These are phyloP conservation scores for Dissophora ornata DNA, from an alignment of 192 early-diverging fungal species.

Conservation along the genomic window DNA sequence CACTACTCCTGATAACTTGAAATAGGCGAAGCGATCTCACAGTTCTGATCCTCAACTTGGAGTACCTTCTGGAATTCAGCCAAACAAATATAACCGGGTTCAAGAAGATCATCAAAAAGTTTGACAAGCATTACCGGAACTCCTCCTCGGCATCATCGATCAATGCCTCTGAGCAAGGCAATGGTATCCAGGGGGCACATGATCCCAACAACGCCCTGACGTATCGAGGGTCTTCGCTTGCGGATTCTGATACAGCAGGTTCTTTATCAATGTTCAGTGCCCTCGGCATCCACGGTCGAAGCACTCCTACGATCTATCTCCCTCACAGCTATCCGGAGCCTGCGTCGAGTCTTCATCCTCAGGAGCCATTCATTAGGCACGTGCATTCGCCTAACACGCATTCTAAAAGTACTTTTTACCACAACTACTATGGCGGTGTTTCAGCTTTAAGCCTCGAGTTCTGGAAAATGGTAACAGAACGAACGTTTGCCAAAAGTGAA, in stretches of 20 bases:
- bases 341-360: conserved; percentile 23
- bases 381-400: conserved; percentile 32
- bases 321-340: conserved; percentile 34
- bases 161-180: conserved; percentile 7
- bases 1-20: background rate
- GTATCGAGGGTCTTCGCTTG: too few relatives aligned
- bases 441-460: conserved; percentile 58
- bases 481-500: conserved; percentile 67
- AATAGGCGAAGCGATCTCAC: conserved; percentile 41
- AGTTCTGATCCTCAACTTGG: conserved; percentile 45
- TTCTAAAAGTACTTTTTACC: conserved; percentile 30
- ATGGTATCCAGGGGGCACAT: background rate
- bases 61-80: conserved; percentile 64
- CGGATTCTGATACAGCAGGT: conserved; percentile 15
- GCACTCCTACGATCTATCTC: conserved; percentile 39
- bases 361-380: conserved; percentile 44
- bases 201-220: conserved; percentile 5
- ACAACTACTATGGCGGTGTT: conserved; percentile 41
- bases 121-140: conserved; percentile 59
- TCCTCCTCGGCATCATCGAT: conserved; percentile 26
- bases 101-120: conserved; percentile 75
- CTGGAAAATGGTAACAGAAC: conserved; percentile 62
- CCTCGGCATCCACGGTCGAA: conserved; percentile 33
- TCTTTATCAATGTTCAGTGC: conserved; percentile 31
- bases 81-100: conserved; percentile 70